Conservation (phyloP, 805 yeast genomes). For the Dipodascopsis uninucleata region DNA sequence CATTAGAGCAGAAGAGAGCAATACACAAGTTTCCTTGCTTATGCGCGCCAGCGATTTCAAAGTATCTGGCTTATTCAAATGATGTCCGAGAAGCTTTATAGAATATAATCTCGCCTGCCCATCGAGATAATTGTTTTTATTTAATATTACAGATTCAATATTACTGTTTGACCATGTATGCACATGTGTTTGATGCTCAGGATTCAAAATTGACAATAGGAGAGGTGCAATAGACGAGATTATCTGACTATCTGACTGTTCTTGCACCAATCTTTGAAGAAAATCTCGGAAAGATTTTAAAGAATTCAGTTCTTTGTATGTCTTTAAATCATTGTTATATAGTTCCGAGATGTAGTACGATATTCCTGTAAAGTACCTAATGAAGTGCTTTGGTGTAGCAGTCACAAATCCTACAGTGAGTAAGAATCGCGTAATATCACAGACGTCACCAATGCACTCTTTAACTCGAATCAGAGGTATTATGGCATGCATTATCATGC, state of each 20-base stretch:
- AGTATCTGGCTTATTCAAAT: not conserved
- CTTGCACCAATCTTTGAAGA: no score
- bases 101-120: not conserved
- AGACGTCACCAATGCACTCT: conserved; percentile 11
- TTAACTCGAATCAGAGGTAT: conserved; percentile 4
- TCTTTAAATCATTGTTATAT: no score
- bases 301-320: no score
- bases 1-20: conserved; percentile 2
- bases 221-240: no score
- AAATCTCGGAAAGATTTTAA: no score
- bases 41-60: conserved; percentile 1
- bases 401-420: not conserved
- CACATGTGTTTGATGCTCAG: not conserved
- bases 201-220: conserved; percentile 2
- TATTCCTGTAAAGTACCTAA: conserved; percentile 9
- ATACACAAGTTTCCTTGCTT: not conserved
- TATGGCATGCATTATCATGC: conserved; percentile 16
- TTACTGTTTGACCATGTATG: conserved; percentile 1
- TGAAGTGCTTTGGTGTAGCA: not conserved
- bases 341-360: conserved; percentile 4
- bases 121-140: not conserved
- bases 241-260: no score
- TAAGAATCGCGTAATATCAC: conserved; percentile 7
- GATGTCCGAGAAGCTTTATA: conserved; percentile 2
- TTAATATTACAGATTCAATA: conserved; percentile 1